A percentile compares a stretch with the other conserved stretches of the same genome.
Evolutionary conservation across 2,329 filamentous ascomycete genomes (phyloP).

Genomic region (Pseudomassariella vexata): DNA sequence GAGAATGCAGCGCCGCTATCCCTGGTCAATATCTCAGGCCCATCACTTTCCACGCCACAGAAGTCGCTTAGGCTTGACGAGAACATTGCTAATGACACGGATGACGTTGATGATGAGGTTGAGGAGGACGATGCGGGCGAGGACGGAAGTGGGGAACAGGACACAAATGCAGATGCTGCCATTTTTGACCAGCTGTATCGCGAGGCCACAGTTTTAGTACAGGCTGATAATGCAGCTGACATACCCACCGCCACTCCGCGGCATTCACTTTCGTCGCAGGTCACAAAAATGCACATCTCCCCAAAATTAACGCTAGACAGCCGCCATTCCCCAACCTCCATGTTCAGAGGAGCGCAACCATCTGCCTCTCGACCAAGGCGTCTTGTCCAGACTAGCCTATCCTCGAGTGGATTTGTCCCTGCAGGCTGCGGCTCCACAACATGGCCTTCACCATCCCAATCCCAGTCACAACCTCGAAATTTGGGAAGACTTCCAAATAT

Average conservation of each 20-base stretch:
- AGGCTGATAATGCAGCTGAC: no score
- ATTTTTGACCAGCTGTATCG: constrained; percentile 22
- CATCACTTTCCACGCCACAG: constrained; percentile 33
- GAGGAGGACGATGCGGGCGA: constrained; percentile 5
- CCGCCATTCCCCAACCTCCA: no score
- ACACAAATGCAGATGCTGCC: constrained; percentile 18
- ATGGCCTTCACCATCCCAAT: constrained; percentile 6
- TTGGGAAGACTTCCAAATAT: no score
- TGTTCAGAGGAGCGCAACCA: constrained; percentile 3
- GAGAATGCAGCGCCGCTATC: constrained; percentile 20
- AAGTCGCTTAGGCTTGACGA: constrained; percentile 19
- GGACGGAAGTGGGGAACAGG: constrained; percentile 13
- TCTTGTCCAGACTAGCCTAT: constrained; percentile 1
- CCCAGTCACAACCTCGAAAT: no score
- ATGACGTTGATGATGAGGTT: constrained; percentile 17
- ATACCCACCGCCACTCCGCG: no score
- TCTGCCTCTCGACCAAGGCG: background rate
- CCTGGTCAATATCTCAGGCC: constrained; percentile 22
- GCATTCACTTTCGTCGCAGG: no score
- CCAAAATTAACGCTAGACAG: no score
- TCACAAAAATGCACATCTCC: no score
- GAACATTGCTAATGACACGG: constrained; percentile 9
- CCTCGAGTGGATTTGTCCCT: constrained; percentile 19
- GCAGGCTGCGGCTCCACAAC: constrained; percentile 15
- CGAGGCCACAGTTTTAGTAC: constrained; percentile 5